Base-by-base conservation (phyloP, 176 grass and related monocot species). In the Olyra latifolia region DNA sequence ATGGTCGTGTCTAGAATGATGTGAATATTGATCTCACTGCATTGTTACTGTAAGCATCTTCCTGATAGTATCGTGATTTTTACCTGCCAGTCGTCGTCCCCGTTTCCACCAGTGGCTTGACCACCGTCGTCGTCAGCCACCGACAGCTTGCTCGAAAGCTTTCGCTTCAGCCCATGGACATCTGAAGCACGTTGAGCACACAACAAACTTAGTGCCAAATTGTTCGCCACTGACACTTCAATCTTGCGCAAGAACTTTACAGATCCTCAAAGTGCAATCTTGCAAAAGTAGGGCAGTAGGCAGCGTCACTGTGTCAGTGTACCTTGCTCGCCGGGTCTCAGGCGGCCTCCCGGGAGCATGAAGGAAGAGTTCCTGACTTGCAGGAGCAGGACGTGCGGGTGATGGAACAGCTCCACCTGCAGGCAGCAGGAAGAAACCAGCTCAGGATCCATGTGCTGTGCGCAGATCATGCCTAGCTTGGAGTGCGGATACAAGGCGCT, bases 321-420 rank as follows among this genome's bases (percentile, higher is more conserved):
- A 91, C 88, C 88, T 84, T 79, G 84, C 82, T 94, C 92, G 50
- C 83, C 76, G 4, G 66, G 77, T 54, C 88, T 74, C 17, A 94
- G 30, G 41, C 88, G 80, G 47, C 88, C 92, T 39, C 92, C 86
- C 0, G 92, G 92, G 13, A 94, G 83, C 60, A 74, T 49, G 70
- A 89, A 94, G 41, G 64, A 87, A 20, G 86, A 94, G 72, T 94
- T 94, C 66, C 83, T 88, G 71, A 91, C 83, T 44, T 94, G 92
- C 61, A 94, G 81, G 27, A 91, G 77, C 66, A 91, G 76, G 11
- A 91, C 39, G 71, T 91, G 88, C 2, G 92, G 92, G 29, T 94
- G 92, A 25, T 77, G 79, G 25, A 78, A 84, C 62, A 94, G 78
- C 74, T 89, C 86, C 8, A 91, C 89, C 82, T 91, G 85, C 53